Conservation (phyloP, 257 asterid species). For the Plantago major region DNA sequence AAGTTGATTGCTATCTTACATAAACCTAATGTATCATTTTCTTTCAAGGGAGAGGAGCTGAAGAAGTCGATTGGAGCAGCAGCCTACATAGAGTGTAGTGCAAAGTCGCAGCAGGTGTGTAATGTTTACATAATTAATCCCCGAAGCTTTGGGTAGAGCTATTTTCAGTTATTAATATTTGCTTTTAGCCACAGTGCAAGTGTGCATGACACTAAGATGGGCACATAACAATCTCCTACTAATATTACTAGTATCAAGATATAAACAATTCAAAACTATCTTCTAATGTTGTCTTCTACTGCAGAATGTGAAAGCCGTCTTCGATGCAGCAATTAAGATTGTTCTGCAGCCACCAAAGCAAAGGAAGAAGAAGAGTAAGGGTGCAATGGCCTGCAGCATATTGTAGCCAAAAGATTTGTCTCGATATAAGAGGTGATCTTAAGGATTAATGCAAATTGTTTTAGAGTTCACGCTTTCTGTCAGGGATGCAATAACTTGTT, state of each 20-base stretch:
- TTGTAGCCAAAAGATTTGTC: constrained; percentile 33
- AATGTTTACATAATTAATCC: background rate
- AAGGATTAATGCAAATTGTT: constrained; percentile 13
- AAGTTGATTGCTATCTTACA: background rate
- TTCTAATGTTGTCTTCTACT: constrained; percentile 11
- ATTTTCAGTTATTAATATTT: background rate
- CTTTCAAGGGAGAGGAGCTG: constrained; percentile 76
- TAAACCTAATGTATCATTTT: constrained; percentile 19
- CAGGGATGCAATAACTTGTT: constrained; percentile 19
- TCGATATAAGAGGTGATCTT: constrained; percentile 3
- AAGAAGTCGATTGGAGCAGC: constrained; percentile 70
- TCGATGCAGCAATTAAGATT: constrained; percentile 53
- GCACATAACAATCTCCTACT: too few relatives aligned
- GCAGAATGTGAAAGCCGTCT: constrained; percentile 57
- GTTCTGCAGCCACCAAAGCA: constrained; percentile 57
- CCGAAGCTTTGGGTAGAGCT: too few relatives aligned
- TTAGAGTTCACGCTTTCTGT: constrained; percentile 5
- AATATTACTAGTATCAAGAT: too few relatives aligned
- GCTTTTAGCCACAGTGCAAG: background rate
- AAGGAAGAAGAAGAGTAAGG: constrained; percentile 46
- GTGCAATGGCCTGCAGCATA: constrained; percentile 58
- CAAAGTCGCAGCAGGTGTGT: constrained; percentile 71
- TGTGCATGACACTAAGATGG: background rate
- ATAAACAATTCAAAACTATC: background rate
- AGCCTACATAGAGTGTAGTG: constrained; percentile 79